Percentiles rank a stretch among this genome's conserved stretches.
phyloP scores from a whole-genome alignment of 73 alveolate species.

The Symbiodinium pilosum region DNA sequence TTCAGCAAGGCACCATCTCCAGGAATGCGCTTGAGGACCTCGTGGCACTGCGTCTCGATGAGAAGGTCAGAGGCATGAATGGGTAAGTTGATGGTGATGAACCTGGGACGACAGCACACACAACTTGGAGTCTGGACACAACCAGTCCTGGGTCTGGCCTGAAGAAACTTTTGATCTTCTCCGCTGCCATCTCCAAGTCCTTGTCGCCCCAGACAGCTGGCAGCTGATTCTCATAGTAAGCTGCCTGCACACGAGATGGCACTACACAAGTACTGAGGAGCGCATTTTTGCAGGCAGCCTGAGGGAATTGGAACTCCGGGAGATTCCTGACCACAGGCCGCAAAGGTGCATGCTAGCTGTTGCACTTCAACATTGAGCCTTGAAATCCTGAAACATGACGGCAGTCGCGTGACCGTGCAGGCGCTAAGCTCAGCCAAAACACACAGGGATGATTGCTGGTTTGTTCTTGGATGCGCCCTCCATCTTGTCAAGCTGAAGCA shows the following conservation, averaged over 20 bases:
- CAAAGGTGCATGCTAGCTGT: no score
- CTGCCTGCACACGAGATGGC: not conserved
- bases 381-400: no score
- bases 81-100: conserved; percentile 17
- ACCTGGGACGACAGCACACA: not conserved
- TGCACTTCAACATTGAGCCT: no score
- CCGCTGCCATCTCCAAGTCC: not conserved
- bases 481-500: conserved; percentile 13
- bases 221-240: not conserved
- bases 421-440: not conserved
- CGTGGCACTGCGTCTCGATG: not conserved
- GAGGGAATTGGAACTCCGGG: conserved; percentile 14
- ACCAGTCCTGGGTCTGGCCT: no score
- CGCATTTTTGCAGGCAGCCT: not conserved
- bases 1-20: no score
- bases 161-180: conserved; percentile 7
- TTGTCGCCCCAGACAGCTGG: not conserved
- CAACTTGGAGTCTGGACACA: no score
- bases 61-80: conserved; percentile 22
- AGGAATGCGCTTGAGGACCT: not conserved
- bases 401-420: no score
- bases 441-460: not conserved
- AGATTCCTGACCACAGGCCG: not conserved
- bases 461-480: not conserved
- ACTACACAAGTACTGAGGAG: not conserved